Percentiles rank a stretch among this genome's conserved stretches.
phyloP scores from a whole-genome alignment of 2,329 filamentous ascomycete species.

The Aspergillus neotritici region DNA sequence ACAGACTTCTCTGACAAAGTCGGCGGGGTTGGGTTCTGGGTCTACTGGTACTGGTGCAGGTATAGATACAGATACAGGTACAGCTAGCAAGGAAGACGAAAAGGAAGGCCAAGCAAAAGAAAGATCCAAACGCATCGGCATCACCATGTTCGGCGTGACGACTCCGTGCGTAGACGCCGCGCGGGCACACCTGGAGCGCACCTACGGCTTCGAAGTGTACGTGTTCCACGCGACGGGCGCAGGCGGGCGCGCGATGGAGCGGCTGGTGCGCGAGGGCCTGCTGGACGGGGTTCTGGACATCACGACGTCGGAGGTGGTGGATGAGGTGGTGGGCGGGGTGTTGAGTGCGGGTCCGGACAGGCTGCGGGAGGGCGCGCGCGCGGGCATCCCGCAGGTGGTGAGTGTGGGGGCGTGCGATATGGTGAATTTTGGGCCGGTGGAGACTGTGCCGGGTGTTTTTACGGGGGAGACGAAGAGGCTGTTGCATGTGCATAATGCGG shows the following conservation, averaged over 20 bases:
- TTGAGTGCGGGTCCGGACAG: constrained; percentile 55
- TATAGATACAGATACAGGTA: too few species aligned
- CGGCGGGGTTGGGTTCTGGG: too few species aligned
- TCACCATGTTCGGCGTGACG: constrained; percentile 72
- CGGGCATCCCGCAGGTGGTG: constrained; percentile 55
- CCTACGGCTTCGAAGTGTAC: constrained; percentile 50
- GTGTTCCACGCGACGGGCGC: constrained; percentile 67
- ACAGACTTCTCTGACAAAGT: background rate
- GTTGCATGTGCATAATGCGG: constrained; percentile 61
- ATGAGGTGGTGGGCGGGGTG: constrained; percentile 58
- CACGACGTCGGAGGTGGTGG: constrained; percentile 66
- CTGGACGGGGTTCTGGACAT: constrained; percentile 64
- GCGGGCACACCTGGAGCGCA: constrained; percentile 45
- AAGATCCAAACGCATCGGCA: constrained; percentile 44
- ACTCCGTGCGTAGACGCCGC: constrained; percentile 59
- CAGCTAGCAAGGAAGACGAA: background rate
- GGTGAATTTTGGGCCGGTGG: constrained; percentile 57
- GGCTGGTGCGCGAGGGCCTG: constrained; percentile 51
- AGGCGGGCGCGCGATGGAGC: constrained; percentile 64
- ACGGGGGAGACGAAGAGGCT: constrained; percentile 33
- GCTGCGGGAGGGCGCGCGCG: constrained; percentile 52
- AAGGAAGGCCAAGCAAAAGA: background rate
- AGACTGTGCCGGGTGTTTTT: constrained; percentile 54
- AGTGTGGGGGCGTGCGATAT: constrained; percentile 55
- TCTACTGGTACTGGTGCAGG: too few species aligned